These are phyloP conservation scores for Recurvomyces mirabilis DNA, from an alignment of 495 filamentous ascomycete genomes.

Conservation along the genomic window DNA sequence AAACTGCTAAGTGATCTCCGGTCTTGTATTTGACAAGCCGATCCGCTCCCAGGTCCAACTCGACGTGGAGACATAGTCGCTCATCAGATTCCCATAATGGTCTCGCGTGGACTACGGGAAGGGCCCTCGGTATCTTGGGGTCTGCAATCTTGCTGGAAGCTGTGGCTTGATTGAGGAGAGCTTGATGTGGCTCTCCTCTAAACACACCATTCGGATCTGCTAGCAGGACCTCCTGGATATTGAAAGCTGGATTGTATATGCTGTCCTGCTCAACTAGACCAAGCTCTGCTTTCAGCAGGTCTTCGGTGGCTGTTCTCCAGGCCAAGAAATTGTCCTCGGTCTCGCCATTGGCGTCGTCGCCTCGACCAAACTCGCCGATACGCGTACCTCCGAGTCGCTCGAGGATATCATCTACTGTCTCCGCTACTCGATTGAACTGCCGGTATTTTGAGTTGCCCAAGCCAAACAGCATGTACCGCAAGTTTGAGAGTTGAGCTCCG, in stretches of 20 bases:
- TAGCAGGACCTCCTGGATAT: conserved; percentile 33
- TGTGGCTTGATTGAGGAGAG: no score
- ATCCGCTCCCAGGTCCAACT: conserved; percentile 34
- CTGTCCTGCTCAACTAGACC: no score
- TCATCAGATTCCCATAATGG: no score
- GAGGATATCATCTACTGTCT: conserved; percentile 32
- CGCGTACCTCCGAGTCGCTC: conserved; percentile 31
- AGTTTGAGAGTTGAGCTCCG: conserved; percentile 25
- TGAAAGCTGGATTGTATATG: conserved; percentile 36
- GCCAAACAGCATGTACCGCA: conserved; percentile 38
- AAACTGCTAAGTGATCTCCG: conserved; percentile 26
- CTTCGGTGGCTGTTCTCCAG: no score
- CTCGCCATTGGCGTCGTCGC: conserved; percentile 38
- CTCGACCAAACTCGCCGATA: conserved; percentile 33
- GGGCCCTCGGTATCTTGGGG: background rate
- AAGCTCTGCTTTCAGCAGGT: no score
- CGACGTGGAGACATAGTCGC: conserved; percentile 45
- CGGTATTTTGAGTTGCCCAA: conserved; percentile 44
- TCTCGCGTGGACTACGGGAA: no score
- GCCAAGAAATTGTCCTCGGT: conserved; percentile 43
- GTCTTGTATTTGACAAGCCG: conserved; percentile 29
- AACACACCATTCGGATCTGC: no score
- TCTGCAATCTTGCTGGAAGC: no score
- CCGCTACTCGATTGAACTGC: conserved; percentile 40
- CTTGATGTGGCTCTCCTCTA: no score